Evolutionary conservation across 164 flowering plant species (phyloP).

Genomic region (Cinnamomum micranthum): DNA sequence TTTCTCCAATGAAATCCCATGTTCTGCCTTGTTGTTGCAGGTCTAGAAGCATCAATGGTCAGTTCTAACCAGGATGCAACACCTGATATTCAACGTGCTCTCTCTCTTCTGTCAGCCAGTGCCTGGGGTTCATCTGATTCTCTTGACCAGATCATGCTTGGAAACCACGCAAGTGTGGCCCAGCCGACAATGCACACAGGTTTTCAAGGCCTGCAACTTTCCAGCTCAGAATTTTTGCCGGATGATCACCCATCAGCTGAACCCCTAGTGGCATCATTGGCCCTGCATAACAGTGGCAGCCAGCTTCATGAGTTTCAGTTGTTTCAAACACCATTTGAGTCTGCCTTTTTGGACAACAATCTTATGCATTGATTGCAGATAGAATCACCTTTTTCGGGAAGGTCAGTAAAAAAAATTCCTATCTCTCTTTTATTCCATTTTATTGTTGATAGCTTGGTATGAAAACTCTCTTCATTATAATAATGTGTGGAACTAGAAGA

Average conservation of each 20-base stretch:
- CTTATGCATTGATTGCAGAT: conserved; percentile 26
- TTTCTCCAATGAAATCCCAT: neutral
- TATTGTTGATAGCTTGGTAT: too few species aligned
- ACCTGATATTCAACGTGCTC: conserved; percentile 71
- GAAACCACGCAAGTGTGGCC: conserved; percentile 17
- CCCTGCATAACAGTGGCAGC: conserved; percentile 14
- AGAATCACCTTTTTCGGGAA: neutral
- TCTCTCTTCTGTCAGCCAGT: conserved; percentile 96
- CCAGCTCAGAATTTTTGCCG: conserved; percentile 43
- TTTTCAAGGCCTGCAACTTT: conserved; percentile 30
- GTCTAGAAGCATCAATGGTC: conserved; percentile 35
- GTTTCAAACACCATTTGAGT: conserved; percentile 42
- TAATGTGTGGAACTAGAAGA: too few species aligned
- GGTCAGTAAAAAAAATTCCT: neutral
- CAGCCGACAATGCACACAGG: conserved; percentile 27
- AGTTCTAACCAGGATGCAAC: conserved; percentile 38
- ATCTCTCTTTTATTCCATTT: neutral
- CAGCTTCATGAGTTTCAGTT: conserved; percentile 47
- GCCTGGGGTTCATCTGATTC: conserved; percentile 42
- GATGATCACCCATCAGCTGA: conserved; percentile 21
- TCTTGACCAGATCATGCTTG: conserved; percentile 25
- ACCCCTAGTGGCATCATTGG: conserved; percentile 18
- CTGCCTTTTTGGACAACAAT: conserved; percentile 29
- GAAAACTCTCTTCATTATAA: neutral
- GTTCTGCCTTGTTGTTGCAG: conserved; percentile 25